A percentile compares a stretch with the other conserved stretches of the same genome.
Evolutionary conservation across 73 alveolate genomes (phyloP).

Genomic region (Symbiodinium pilosum): DNA sequence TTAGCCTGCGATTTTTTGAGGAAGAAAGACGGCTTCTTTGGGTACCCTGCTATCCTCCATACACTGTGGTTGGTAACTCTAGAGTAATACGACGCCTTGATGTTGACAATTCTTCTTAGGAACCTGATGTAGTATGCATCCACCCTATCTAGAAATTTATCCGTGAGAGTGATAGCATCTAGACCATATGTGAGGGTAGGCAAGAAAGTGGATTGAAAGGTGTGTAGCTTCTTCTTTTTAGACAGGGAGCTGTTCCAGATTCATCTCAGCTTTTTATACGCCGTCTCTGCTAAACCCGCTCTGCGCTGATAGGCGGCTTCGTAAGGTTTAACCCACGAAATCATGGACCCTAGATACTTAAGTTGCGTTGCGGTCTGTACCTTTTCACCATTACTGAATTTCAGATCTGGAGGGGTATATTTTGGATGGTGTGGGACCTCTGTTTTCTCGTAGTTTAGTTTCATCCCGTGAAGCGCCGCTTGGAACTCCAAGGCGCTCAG

Average conservation of each 20-base stretch:
- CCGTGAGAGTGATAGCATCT: neutral
- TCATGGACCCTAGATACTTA: neutral
- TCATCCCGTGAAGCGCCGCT: neutral
- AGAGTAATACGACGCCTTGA: neutral
- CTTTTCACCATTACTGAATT: neutral
- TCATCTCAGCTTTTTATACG: neutral
- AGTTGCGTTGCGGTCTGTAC: constrained; percentile 26
- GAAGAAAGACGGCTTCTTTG: neutral
- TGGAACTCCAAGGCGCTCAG: neutral
- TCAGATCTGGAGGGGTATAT: neutral
- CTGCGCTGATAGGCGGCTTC: neutral
- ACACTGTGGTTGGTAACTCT: neutral
- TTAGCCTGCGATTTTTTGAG: neutral
- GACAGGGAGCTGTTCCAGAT: neutral
- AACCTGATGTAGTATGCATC: neutral
- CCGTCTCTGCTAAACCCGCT: neutral
- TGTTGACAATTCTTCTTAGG: neutral
- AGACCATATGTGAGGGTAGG: neutral
- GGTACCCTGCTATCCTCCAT: neutral
- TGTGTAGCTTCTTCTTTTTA: neutral
- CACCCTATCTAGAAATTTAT: neutral
- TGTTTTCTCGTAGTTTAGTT: neutral
- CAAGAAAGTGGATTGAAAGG: neutral
- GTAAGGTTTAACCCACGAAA: neutral
- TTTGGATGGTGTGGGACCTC: neutral